phyloP scores from a whole-genome alignment of 2,329 filamentous ascomycete genomes.

The Colletotrichum agaves region DNA sequence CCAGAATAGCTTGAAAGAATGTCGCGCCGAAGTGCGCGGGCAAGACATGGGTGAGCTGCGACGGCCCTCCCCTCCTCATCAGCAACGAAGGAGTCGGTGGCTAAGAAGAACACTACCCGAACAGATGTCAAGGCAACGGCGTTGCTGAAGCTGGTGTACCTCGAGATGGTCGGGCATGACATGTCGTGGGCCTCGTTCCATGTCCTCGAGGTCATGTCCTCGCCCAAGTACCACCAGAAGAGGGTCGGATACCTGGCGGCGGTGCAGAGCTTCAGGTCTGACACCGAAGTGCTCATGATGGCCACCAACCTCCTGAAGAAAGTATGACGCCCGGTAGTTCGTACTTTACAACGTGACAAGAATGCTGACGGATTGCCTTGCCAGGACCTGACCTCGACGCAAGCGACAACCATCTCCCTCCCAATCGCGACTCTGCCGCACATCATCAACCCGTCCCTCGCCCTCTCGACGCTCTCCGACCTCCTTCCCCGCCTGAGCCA shows the following conservation, averaged over 20 bases:
- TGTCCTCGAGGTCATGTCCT: constrained; percentile 98
- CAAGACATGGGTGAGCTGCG: constrained; percentile 84
- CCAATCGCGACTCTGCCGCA: constrained; percentile 93
- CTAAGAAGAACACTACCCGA: constrained; percentile 30
- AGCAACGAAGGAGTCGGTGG: background rate
- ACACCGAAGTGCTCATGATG: constrained; percentile 97
- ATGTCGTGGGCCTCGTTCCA: constrained; percentile 99
- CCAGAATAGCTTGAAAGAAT: constrained; percentile 93
- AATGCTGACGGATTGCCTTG: constrained; percentile 37
- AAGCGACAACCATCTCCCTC: constrained; percentile 81
- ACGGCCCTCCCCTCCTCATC: background rate
- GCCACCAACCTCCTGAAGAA: constrained; percentile 98
- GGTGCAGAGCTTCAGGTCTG: constrained; percentile 93
- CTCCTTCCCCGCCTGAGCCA: constrained; percentile 88
- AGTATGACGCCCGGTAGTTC: constrained; percentile 54
- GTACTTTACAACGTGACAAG: background rate
- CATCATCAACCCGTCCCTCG: constrained; percentile 91
- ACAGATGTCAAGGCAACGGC: constrained; percentile 95
- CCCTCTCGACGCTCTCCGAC: constrained; percentile 88
- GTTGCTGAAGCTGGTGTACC: constrained; percentile 92
- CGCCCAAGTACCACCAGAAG: constrained; percentile 93
- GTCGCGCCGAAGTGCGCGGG: constrained; percentile 88
- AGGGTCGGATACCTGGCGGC: constrained; percentile 94
- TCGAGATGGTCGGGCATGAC: constrained; percentile 99
- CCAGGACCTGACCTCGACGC: constrained; percentile 78